Evolutionary conservation across 306 rosid genomes (phyloP).

Genomic region (Lablab purpureus): DNA sequence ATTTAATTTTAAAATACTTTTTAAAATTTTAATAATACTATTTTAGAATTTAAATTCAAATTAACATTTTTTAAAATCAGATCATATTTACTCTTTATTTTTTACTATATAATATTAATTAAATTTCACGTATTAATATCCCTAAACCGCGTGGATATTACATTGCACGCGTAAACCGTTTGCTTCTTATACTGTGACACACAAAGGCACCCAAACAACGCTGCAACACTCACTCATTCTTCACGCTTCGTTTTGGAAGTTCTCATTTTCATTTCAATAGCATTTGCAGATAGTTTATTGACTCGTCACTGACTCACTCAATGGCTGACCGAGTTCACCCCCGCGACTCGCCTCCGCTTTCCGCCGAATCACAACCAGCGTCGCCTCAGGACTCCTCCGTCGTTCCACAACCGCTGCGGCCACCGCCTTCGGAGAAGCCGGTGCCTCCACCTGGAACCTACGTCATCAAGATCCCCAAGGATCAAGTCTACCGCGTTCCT

Average conservation of each 20-base stretch:
- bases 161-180: conserved; percentile 1
- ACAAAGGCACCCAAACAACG: background rate
- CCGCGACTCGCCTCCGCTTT: conserved; percentile 38
- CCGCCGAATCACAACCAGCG: conserved; percentile 20
- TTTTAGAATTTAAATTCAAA: background rate
- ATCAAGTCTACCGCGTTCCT: conserved; percentile 80
- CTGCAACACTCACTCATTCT: background rate
- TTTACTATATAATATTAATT: background rate
- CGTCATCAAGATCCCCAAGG: conserved; percentile 77
- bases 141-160: conserved; percentile 7
- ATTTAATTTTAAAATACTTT: too few relatives aligned
- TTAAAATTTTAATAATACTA: background rate
- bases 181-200: conserved; percentile 9
- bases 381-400: conserved; percentile 4
- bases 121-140: background rate
- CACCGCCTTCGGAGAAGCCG: conserved; percentile 46
- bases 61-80: background rate
- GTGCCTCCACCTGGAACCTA: conserved; percentile 69
- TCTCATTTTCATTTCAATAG: background rate
- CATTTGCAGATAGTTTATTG: background rate
- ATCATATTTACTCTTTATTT: background rate
- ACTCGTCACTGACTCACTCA: conserved; percentile 36
- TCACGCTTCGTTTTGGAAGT: background rate
- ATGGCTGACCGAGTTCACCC: conserved; percentile 89
- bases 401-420: conserved; percentile 19